Evolutionary conservation across 2,329 filamentous ascomycete genomes (phyloP), one percentile per base, ranked within the genome.

Genomic region (Basipetospora chlamydospora): DNA sequence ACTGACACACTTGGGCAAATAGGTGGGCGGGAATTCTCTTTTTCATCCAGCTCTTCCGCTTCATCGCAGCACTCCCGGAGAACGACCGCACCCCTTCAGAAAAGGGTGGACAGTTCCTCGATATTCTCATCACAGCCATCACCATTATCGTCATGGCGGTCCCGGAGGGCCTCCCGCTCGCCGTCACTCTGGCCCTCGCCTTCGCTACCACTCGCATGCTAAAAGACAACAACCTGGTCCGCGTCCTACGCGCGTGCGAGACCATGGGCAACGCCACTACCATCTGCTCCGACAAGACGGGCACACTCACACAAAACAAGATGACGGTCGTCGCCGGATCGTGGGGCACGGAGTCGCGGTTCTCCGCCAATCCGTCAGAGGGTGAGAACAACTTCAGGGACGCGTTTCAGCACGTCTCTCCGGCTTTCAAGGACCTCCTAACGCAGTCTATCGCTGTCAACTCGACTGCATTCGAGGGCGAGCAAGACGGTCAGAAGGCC

Each of bases 31-130:
- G 46, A 72, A 71, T 86, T 8, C 64, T 88, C 17, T 88, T 88
- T 51, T 58, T 84, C 35, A 77, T 85, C 17, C 63, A 87, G 12
- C 73, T 87, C 47, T 81, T 88, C 60, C 77, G 82, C 49, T 88
- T 86, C 50, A 60, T 83, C 20, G 77, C 70, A 25, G 56, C 65
- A 12, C 64, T 87, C 7, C 66, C 68, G 6, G 47, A 57, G 23
- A 73, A 70, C 46, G 30, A 44, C n/a, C 50, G 45, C 1, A 56
- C 59, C 0, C 59, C 73, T 2, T 61, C 70, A 0, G 56, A 68
- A 34, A 85, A 83, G 55, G 57, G 50, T 0, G 58, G 58, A 17
- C 53, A 66, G 12, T 79, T 79, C 47, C 60, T 79, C 47, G 61
- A 71, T 20, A 74, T 79, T 35, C 64, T 79, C 36, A 26, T 33